Percentiles rank a stretch among this genome's conserved stretches.
phyloP scores from a whole-genome alignment of 768 basidiomycete genomes.

The Suillus placidus region DNA sequence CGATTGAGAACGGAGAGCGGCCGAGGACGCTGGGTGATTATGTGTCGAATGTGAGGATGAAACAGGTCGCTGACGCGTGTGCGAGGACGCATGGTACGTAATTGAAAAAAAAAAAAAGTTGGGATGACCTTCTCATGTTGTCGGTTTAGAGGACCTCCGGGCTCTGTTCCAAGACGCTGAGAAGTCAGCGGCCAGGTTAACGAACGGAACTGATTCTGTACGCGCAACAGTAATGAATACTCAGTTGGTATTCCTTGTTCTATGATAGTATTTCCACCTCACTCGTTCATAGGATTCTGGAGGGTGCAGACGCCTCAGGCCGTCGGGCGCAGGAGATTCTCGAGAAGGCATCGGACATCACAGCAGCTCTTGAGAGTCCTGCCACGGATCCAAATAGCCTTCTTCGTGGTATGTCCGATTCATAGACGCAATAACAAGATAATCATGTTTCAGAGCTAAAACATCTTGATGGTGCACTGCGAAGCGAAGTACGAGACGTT shows the following conservation, averaged over 20 bases:
- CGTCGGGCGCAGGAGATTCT: constrained; percentile 62
- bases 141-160: constrained; percentile 56
- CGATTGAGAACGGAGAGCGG: constrained; percentile 71
- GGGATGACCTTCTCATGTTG: constrained; percentile 2
- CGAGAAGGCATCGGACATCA: constrained; percentile 55
- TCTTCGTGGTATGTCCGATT: constrained; percentile 48
- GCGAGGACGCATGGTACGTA: constrained; percentile 65
- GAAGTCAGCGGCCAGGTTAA: constrained; percentile 52
- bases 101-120: background rate
- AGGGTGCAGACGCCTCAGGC: constrained; percentile 58
- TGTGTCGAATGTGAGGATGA: constrained; percentile 79
- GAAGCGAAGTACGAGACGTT: constrained; percentile 61
- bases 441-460: constrained; percentile 53
- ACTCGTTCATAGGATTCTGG: constrained; percentile 48
- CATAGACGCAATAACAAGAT: constrained; percentile 2
- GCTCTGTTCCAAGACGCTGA: constrained; percentile 57
- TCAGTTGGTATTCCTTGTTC: background rate
- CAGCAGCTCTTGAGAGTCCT: constrained; percentile 57
- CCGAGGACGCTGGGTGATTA: constrained; percentile 78
- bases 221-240: constrained; percentile 50
- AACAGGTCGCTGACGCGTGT: constrained; percentile 75
- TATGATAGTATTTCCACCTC: background rate
- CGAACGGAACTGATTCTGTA: constrained; percentile 60
- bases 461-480: constrained; percentile 61
- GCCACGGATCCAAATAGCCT: constrained; percentile 51